Base-by-base conservation (phyloP, 148 eudicot genomes). In the Chenopodium quinoa region DNA sequence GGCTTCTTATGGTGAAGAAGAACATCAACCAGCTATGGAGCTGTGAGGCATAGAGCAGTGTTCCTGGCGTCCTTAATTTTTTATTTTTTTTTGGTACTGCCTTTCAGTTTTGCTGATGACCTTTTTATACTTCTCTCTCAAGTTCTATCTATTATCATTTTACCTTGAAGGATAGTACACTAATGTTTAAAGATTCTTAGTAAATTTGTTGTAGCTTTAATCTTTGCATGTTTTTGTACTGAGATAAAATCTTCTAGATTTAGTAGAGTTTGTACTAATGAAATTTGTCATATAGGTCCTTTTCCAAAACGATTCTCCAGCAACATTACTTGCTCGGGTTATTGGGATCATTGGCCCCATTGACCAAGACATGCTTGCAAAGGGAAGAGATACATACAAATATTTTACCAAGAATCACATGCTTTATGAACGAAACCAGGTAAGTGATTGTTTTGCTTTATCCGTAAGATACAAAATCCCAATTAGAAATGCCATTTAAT, bases 361-460 rank as follows among this genome's bases (percentile, higher is more conserved):
- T 87, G 93, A 91, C 73, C 99, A 92, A 84, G 88, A 78, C 54
- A 90, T 97, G 99, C 98, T 97, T 83, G 97, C 93, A 58, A 94
- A 97, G 90, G 99, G 99, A 81, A 89, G 91, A 69, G 99, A 97
- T 84, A 90, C 98, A 47, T 92, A 92, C 87, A 97, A 97, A 83
- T 94, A 94, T 79, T 92, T 97, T 85, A 91, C 98, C 76, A 97
- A 97, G 87, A 97, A 97, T 83, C 98, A 97, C 88, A 94, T 97
- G 99, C 94, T 97, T 81, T 97, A 97, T 87, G 99, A 97, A 85
- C 89, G 97, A 52, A 97, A 97, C 90, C 99, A 92, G 99, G 99
- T 97, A 86, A 62, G 79, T 17, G 9, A 63, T 48, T 75, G 9
- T 73, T 29, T 44, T 68, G 60, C 22, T 20, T 13, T 75, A n/a